Evolutionary conservation across 2,329 filamentous ascomycete species (phyloP), one percentile per base, ranked within the genome.

Genomic region (Aspergillus spinulosporus): DNA sequence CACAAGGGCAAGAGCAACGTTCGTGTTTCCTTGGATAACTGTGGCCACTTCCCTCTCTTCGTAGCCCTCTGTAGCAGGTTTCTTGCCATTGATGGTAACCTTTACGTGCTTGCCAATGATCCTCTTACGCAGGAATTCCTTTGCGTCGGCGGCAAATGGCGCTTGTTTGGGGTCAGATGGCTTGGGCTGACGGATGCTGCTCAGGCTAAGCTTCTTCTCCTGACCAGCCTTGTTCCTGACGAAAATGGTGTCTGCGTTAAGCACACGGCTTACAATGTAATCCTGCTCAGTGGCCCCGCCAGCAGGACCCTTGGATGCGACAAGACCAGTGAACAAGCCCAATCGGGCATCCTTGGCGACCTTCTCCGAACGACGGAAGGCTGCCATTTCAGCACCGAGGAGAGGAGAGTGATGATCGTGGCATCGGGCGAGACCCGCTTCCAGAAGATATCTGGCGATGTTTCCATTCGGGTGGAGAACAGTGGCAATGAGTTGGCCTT

Each of bases 1-100:
- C n/a, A 97, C 91, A 39, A 97, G 80, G 51, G 84, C 73, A 39
- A 97, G 76, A 59, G 88, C 92, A 60, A 97, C 81, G 71, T 97
- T 97, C 76, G 92, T 94, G 75, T 88, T 88, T 71, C 89, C 90
- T 51, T 88, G 82, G 1, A 85, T 87, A 44, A 99, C 84, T 1
- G 93, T 97, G 42, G 90, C 93, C 68, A 99, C 94, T 63, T 99
- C 94, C 54, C 92, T 89, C 68, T 94, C 92, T 68, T 97, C 93
- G 64, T 92, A 99, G 7, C 90, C 92, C 61, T 96, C 93, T 2
- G 82, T 88, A 2, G 91, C 92, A 43, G 93, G 88, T 76, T 94
- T 92, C 73, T 90, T 91, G 56, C 94, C 94, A 71, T 99, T 92
- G 58, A 96, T 86, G 52, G 84, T 88, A 55, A 97, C 85, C 72